Conservation (phyloP, 306 rosid species). For the Prunus salicina region DNA sequence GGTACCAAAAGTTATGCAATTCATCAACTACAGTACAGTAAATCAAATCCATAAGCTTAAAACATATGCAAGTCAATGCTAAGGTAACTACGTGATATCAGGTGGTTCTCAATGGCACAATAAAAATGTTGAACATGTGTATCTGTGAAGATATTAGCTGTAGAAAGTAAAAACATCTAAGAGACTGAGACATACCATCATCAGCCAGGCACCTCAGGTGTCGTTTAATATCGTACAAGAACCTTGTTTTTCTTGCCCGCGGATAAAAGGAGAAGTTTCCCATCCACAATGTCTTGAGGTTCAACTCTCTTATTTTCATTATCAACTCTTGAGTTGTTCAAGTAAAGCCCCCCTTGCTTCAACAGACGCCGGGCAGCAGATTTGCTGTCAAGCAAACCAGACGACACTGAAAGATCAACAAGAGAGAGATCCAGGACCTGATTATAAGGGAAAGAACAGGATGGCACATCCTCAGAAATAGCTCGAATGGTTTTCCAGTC, state of each 20-base stretch:
- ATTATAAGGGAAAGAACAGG: constrained; percentile 67
- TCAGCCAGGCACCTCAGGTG: not conserved
- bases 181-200: not conserved
- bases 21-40: not conserved
- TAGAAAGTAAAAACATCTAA: not conserved
- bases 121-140: not conserved
- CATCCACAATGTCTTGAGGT: constrained; percentile 73
- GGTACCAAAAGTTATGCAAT: not conserved
- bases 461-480: constrained; percentile 83
- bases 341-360: constrained; percentile 93
- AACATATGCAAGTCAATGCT: not conserved
- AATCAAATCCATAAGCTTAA: not conserved
- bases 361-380: constrained; percentile 84
- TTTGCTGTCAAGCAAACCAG: constrained; percentile 86
- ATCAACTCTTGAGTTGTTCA: constrained; percentile 78
- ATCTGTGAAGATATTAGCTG: not conserved
- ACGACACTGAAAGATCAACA: constrained; percentile 78
- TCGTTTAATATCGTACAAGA: constrained; percentile 49
- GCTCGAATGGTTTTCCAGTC: constrained; percentile 86
- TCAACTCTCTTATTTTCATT: constrained; percentile 64
- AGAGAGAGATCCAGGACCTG: constrained; percentile 56
- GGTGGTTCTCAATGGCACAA: not conserved
- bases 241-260: constrained; percentile 98
- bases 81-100: not conserved
- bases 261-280: constrained; percentile 82